Evolutionary conservation across 2,329 filamentous ascomycete genomes (phyloP), one percentile per base, ranked within the genome.

Genomic region (Botrytis elliptica): DNA sequence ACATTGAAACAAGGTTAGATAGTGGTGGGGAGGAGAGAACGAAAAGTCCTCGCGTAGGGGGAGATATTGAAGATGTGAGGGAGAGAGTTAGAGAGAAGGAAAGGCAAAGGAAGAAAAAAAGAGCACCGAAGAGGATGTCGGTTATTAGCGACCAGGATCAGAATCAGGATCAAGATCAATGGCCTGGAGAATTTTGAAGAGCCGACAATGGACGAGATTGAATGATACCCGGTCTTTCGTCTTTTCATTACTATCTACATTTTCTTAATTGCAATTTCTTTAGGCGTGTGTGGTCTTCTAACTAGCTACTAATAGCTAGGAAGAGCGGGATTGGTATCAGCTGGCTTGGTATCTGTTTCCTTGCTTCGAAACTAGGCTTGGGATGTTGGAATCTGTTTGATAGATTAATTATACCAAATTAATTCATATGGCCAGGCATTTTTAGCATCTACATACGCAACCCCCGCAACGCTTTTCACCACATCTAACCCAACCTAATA

Each of bases 101-200:
- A n/a, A 20, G 60, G 25, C 46, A 57, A 38, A 68, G 29, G 25
- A 57, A 42, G 66, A 57, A 33, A 4, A 42, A 42, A 16, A 57
- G n/a, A 38, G 36, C 3, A 6, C 18, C 16, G 8, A 68, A 57
- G 66, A 68, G 66, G 22, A 44, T 68, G 36, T 29, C 49, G n/a
- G n/a, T 57, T 57, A 68, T 57, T 42, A 42, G 4, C 14, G 66
- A 68, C 42, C 66, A 55, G 18, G 65, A 67, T 20, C 64, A 67
- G 22, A 18, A 68, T 33, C 65, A 57, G 8, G 49, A 57, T 42
- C 46, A 40, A 14, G 65, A 68, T 57, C 66, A 68, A 57, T 68
- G 66, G 66, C 66, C 66, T 22, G 66, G 66, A 10, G 66, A 68
- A 57, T 68, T 68, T 33, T 68, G n/a, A 68, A 42, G 38, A 22